Conservation (phyloP, 1,284 basidiomycete species). For the Puccinia sorghi region DNA sequence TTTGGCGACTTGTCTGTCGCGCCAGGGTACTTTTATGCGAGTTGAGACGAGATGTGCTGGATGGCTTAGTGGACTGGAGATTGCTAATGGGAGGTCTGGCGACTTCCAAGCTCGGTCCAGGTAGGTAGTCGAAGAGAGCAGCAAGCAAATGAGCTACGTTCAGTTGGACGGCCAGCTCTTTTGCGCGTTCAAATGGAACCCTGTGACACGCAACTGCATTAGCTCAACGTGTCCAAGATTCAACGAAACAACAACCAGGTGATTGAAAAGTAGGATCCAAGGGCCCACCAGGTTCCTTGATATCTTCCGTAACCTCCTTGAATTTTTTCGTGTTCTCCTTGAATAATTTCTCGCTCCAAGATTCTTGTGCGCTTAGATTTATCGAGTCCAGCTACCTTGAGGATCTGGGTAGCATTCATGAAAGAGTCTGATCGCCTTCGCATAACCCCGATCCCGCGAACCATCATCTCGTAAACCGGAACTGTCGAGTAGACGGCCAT, state of each 20-base stretch:
- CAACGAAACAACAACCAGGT: not conserved
- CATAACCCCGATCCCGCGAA: constrained; percentile 98
- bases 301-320: constrained; percentile 99
- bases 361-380: constrained; percentile 97
- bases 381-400: constrained; percentile 97
- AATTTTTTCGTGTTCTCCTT: constrained; percentile 96
- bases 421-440: constrained; percentile 87
- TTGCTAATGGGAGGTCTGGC: constrained; percentile 1
- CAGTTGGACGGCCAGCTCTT: constrained; percentile 84
- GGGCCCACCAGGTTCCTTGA: constrained; percentile 89
- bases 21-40: constrained; percentile 10
- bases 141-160: constrained; percentile 79
- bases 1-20: constrained; percentile 17
- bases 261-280: not conserved
- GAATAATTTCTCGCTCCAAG: constrained; percentile 93
- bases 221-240: not conserved
- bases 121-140: constrained; percentile 87
- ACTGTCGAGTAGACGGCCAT: constrained; percentile 60
- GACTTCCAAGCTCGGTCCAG: constrained; percentile 59
- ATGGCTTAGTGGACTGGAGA: constrained; percentile 2
- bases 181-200: constrained; percentile 88
- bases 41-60: not conserved
- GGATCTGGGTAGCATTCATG: constrained; percentile 93
- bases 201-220: constrained; percentile 60
- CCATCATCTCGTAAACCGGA: constrained; percentile 62